Evolutionary conservation across 257 asterid genomes (phyloP), one percentile per base, ranked within the genome.

Genomic region (Fraxinus quadrangulata): DNA sequence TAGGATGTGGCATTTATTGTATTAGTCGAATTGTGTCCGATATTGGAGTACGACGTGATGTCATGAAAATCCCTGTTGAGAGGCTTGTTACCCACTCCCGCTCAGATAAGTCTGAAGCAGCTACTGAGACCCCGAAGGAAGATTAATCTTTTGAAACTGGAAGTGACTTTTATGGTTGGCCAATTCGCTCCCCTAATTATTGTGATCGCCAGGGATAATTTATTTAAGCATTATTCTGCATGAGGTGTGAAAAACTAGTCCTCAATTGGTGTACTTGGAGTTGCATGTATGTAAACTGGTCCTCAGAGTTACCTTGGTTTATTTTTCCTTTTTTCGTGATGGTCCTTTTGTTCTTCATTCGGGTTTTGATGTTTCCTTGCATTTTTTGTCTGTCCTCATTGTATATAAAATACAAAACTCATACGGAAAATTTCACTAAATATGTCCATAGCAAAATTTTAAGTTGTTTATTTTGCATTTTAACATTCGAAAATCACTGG

Each of bases 31-130:
- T 84, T 65, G 84, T 89, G 71, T 86, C 92, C 8, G 98, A 94
- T 78, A 91, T 90, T 71, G 98, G 98, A 23, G 82, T 94, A 0
- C 87, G 98, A 14, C 88, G 93, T n/a, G 98, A 91, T 78, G 96
- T 89, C 83, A 87, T 72, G 31, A 92, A 92, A 70, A 74, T 94
- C 77, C 94, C 96, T 7, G 98, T 94, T 3, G 98, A 94, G 93
- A 90, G 88, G 83, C 97, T 93, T 30, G 89, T 85, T 69, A 63
- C 77, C 6, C 84, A 54, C 3, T 4, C 87, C 10, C 76, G 73
- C 39, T 34, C 75, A n/a, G 81, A 23, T 16, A 88, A 40, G 81
- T 72, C 87, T 34, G 83, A 75, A 37, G 77, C 75, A 47, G 81
- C 77, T 6, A 21, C 78, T 37, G 81, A 77, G 76, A 23, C 33